These are phyloP conservation scores for Diphasiastrum complanatum DNA, from an alignment of 83 land plant genomes.

Conservation along the genomic window DNA sequence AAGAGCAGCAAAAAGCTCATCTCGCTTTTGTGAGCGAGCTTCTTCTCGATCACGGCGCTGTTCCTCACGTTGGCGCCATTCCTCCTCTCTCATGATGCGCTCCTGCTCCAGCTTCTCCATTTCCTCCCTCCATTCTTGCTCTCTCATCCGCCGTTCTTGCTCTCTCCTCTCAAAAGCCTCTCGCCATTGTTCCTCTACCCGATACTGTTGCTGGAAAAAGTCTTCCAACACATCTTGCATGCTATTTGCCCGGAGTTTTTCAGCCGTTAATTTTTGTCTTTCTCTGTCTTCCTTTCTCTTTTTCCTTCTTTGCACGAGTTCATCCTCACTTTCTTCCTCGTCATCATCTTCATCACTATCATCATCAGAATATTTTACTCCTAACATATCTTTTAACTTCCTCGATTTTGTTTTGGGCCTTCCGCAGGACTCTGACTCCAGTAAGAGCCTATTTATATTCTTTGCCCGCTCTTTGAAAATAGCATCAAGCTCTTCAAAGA, in stretches of 20 bases:
- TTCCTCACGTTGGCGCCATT: constrained; percentile 39
- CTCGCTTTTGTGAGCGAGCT: constrained; percentile 33
- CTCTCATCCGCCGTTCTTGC: constrained; percentile 27
- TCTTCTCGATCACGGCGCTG: constrained; percentile 36
- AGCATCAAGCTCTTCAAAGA: constrained; percentile 38
- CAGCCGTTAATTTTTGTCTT: constrained; percentile 29
- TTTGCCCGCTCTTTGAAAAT: constrained; percentile 36
- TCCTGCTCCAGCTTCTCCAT: constrained; percentile 37
- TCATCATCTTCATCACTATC: constrained; percentile 34
- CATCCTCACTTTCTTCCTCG: constrained; percentile 37
- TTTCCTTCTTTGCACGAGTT: constrained; percentile 25
- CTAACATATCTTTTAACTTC: constrained; percentile 18
- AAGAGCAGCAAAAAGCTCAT: constrained; percentile 35
- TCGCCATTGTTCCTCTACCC: constrained; percentile 36
- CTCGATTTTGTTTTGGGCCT: constrained; percentile 29
- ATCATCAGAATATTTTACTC: constrained; percentile 26
- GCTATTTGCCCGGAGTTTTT: constrained; percentile 38
- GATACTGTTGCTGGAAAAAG: constrained; percentile 42
- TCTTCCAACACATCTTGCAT: constrained; percentile 46
- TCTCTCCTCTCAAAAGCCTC: constrained; percentile 33
- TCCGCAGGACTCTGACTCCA: constrained; percentile 29
- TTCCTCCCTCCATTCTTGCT: constrained; percentile 37
- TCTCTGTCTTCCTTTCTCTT: constrained; percentile 40
- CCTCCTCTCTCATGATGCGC: constrained; percentile 29
- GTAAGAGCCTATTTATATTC: constrained; percentile 33